Base-by-base conservation (phyloP, 352 stramenopile genomes). In the Pythium vanterpoolii region DNA sequence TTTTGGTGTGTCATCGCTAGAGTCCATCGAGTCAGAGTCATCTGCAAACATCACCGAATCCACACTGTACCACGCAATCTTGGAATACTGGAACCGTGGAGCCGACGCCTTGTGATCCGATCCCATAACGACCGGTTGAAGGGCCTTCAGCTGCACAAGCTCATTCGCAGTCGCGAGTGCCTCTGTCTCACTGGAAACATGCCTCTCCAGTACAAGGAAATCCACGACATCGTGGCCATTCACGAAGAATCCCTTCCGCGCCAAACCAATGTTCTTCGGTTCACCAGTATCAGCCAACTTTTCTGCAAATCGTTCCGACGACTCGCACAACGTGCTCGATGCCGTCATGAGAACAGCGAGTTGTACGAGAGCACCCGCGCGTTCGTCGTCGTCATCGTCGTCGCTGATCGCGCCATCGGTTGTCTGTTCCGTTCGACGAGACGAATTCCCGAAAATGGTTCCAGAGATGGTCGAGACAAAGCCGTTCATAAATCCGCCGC, bases 401-500 rank as follows among this genome's bases (percentile, higher is more conserved):
- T 86, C 68, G 18, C 73, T 72, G 7, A 61, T 66, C 31, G 34
- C 64, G 7, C 71, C 64, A 5, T 69, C 73, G 40, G 60, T 60
- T 53, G 80, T 66, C 21, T 73, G 71, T 5, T 73, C 68, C 14
- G 82, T 56, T 27, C 86, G 78, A 19, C 71, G 71, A 30, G 81
- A 86, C 2, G 72, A 73, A 10, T 71, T 72, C 7, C 83, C 84
- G 55, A 93, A 93, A 34, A 93, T 75, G 45, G 76, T 87, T 1
- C 77, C 81, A 9, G 77, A 90, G 36, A 90, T 91, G n/a, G 80
- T 86, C 11, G 83, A 90, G 3, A 94, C 83, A 19, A 92, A 71
- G 10, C 83, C 77, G 53, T 94, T 94, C 34, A 93, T 86, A 49
- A 94, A 93, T 0, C 82, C 77, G 19, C 69, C 74, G 31, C 62